Conservation (phyloP, 2,329 filamentous ascomycete species). For the Diaporthe eres region DNA sequence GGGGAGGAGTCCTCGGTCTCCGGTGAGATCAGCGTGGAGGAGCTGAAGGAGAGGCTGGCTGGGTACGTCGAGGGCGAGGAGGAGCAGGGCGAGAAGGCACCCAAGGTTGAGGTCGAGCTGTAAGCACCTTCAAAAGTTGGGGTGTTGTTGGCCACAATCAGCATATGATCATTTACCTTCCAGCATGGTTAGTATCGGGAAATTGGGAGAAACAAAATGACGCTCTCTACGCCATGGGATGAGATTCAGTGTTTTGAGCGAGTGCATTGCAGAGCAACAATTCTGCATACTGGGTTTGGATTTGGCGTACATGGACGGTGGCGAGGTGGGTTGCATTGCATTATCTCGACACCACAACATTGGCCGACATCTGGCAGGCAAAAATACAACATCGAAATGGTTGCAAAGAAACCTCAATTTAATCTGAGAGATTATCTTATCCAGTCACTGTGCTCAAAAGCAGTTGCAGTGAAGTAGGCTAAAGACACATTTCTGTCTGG, state of each 20-base stretch:
- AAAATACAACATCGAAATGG: background rate
- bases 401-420: background rate
- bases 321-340: conserved; percentile 6
- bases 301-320: background rate
- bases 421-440: too few species aligned
- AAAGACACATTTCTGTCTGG: background rate
- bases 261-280: conserved; percentile 29
- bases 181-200: background rate
- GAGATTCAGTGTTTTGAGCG: background rate
- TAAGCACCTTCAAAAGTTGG: background rate
- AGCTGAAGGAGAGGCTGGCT: conserved; percentile 69
- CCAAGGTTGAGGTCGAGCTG: conserved; percentile 27
- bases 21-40: conserved; percentile 70
- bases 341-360: background rate
- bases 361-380: conserved; percentile 21
- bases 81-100: conserved; percentile 5
- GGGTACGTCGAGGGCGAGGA: conserved; percentile 57
- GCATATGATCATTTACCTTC: background rate
- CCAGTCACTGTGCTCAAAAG: too few species aligned
- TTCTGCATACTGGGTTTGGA: background rate
- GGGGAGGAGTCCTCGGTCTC: conserved; percentile 53
- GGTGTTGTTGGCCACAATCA: background rate
- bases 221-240: background rate
- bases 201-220: background rate
- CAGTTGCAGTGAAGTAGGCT: background rate